Evolutionary conservation across 1,284 basidiomycete genomes (phyloP), one percentile per base, ranked within the genome.

Genomic region (Moniliophthora roreri): DNA sequence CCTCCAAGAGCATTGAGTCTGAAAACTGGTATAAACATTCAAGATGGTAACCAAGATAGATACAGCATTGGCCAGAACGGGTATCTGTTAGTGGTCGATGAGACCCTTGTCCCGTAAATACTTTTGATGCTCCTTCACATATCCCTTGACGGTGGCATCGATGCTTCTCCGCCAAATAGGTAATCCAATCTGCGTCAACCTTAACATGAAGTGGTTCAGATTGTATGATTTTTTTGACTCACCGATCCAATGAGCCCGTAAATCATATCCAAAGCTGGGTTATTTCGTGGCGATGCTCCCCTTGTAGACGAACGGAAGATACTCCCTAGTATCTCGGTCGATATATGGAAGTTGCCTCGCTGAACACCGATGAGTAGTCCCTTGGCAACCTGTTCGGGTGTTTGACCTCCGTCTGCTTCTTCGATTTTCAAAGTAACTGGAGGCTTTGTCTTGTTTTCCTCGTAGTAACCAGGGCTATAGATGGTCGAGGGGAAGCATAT

Each of bases 401-500:
- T 80, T 51, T 85, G 62, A 0, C 86, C 85, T 18, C 74, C 76
- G 64, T 95, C 95, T 1, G 74, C 70, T 51, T 89, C 90, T 66
- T 97, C 95, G 39, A 98, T 88, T 62, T 89, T 85, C 58, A 81
- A 79, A 2, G 87, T 89, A 50, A 98, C 77, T 32, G 76, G 75
- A 0, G 94, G 95, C 65, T 98, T 98, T 34, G 79, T 81, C 66
- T 81, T 84, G 65, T 92, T 87, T 66, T 98, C 95, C 58, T 83
- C 79, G 10, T 87, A 85, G 60, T 81, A 89, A 0, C 94, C 93
- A 0, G 93, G 91, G 0, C 84, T 87, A 55, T 80, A 80, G 71
- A 98, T 97, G 0, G 92, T 95, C 0, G 81, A 83, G 0, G 95
- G 94, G 72, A 95, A 91, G 72, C 87, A 95, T 50, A 94, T 83